phyloP scores from a whole-genome alignment of 1,139 yeast genomes.

The Hansenula lynferdii region DNA sequence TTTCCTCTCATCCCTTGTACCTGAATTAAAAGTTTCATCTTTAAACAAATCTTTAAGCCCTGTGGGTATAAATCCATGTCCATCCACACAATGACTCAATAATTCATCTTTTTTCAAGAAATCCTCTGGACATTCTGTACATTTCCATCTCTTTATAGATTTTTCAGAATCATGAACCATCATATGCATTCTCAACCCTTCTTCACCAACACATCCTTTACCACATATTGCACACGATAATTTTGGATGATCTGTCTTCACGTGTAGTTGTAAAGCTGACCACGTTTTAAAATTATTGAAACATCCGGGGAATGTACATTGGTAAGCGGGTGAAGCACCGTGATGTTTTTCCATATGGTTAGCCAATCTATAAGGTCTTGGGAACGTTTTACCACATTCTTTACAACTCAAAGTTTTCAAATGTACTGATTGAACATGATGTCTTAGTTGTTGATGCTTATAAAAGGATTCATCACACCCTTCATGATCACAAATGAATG shows the following conservation, averaged over 20 bases:
- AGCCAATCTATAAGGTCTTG: slow-evolving; percentile 55
- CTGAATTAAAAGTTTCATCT: background rate
- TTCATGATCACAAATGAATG: slow-evolving; percentile 57
- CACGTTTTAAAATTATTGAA: slow-evolving; percentile 61
- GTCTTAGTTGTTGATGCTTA: slow-evolving; percentile 73
- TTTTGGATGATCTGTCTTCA: slow-evolving; percentile 69
- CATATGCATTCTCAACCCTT: slow-evolving; percentile 72
- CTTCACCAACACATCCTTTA: slow-evolving; percentile 68
- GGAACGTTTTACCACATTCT: slow-evolving; percentile 55
- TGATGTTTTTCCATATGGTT: slow-evolving; percentile 62
- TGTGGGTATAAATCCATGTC: slow-evolving; percentile 29
- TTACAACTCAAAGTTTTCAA: slow-evolving; percentile 45
- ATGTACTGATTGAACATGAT: slow-evolving; percentile 66
- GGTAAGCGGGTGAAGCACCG: slow-evolving; percentile 48
- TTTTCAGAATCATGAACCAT: slow-evolving; percentile 48
- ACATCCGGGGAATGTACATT: slow-evolving; percentile 62
- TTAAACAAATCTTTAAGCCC: slow-evolving; percentile 4
- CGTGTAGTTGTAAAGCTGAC: slow-evolving; percentile 72
- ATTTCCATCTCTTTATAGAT: slow-evolving; percentile 51
- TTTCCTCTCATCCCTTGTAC: background rate
- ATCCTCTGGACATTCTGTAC: slow-evolving; percentile 42
- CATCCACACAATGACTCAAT: slow-evolving; percentile 35
- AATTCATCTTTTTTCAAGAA: slow-evolving; percentile 39
- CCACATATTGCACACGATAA: slow-evolving; percentile 63
- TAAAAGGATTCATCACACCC: slow-evolving; percentile 66